Evolutionary conservation across 495 filamentous ascomycete species (phyloP), one percentile per base, ranked within the genome.

Genomic region (Tetracladium marchalianum): DNA sequence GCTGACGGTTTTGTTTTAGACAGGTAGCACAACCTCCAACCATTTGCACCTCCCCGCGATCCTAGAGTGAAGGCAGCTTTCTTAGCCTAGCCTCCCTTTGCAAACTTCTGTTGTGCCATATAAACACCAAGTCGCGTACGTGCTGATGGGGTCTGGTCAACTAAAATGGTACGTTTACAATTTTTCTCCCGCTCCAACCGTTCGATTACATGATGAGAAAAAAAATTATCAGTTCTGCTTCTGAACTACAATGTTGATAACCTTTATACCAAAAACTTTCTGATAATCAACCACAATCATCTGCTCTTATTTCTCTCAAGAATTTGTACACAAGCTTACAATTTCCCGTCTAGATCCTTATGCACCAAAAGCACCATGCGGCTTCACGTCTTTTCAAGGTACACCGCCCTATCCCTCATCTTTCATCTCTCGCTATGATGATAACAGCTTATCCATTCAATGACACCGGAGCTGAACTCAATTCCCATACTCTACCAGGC

Each of bases 361-460:
- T 10, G 15, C 15, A 18, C 17, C n/a, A 34, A 1, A 12, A 39
- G 37, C 15, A 37, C 41, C 7, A 39, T 15, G 31, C 37, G 49
- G 19, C 43, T 19, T 18, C 36, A 34, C 51, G 49, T 32, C 42
- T 58, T 63, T 45, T 62, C 55, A 59, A 53, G 39, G 43, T 56
- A 41, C 44, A 48, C 43, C 37, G 17, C 18, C 33, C 24, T n/a
- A 13, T 16, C 43, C 31, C 44, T 39, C 41, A 39, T 47, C 24
- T 43, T 44, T 50, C 35, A 24, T 18, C 11, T 37, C 36, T 32
- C 43, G 49, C 33, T 46, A 84, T 84, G 90, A 97, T 95, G 89
- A 94, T 78, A 84, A 77, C 71, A 90, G 90, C 87, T 81, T 85
- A 97, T 97, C 90, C 90, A 97, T 97, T 97, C 90, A 83, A 93